Evolutionary conservation across 2,329 filamentous ascomycete genomes (phyloP).

Genomic region (Xylariaceae sp.): DNA sequence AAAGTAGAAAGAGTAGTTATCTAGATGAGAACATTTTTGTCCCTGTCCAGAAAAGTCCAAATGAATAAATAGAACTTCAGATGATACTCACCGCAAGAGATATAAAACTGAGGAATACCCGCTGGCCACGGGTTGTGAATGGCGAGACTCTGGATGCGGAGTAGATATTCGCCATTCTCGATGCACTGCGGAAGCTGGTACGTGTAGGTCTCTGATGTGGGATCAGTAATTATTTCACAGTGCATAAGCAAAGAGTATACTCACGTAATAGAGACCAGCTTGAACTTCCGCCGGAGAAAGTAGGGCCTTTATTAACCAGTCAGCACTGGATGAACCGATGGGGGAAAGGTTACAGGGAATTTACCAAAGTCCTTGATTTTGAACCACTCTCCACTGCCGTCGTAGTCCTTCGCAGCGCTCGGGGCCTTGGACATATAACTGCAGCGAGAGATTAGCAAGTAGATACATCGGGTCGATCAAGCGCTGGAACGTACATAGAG

Average conservation of each 20-base stretch:
- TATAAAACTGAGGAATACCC: constrained; percentile 55
- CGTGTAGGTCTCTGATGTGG: constrained; percentile 42
- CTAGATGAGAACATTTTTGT: no score
- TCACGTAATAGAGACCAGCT: constrained; percentile 45
- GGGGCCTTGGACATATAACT: constrained; percentile 53
- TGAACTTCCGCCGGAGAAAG: constrained; percentile 44
- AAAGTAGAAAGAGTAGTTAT: no score
- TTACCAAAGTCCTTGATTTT: constrained; percentile 50
- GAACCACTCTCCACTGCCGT: constrained; percentile 51
- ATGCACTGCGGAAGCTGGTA: constrained; percentile 58
- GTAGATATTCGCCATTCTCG: constrained; percentile 63
- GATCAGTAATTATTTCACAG: constrained; percentile 4
- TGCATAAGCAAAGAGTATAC: constrained; percentile 14
- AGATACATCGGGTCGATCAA: neutral
- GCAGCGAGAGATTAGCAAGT: neutral
- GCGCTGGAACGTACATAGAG: constrained; percentile 40
- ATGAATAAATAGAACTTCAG: no score
- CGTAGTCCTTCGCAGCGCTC: constrained; percentile 45
- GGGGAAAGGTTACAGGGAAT: no score
- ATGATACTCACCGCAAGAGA: constrained; percentile 47
- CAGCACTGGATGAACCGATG: neutral
- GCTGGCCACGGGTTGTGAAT: constrained; percentile 62
- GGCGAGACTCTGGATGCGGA: constrained; percentile 66
- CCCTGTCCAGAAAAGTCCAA: no score
- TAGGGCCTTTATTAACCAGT: constrained; percentile 37